Conservation (phyloP, 345 rosid species). For the Syzygium aqueum region DNA sequence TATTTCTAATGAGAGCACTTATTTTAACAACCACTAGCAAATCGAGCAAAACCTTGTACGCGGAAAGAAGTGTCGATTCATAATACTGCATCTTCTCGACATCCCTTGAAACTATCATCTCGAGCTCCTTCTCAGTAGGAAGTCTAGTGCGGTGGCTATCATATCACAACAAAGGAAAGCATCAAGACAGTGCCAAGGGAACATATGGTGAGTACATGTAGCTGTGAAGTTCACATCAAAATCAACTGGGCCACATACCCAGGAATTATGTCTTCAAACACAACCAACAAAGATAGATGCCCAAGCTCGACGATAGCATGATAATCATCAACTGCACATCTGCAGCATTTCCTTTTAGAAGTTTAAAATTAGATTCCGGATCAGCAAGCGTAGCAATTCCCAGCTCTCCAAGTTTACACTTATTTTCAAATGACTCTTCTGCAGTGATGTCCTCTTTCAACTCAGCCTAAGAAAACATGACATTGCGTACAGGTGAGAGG, state of each 20-base stretch:
- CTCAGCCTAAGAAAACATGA: conserved; percentile 45
- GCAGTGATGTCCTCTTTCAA: conserved; percentile 78
- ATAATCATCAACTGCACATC: conserved; percentile 40
- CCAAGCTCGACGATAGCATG: conserved; percentile 61
- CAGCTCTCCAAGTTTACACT: conserved; percentile 61
- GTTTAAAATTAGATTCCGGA: conserved; percentile 63
- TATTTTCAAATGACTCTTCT: conserved; percentile 57
- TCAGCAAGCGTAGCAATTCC: conserved; percentile 52
- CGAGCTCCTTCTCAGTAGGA: conserved; percentile 10
- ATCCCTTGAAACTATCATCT: conserved; percentile 94
- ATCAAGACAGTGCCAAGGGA: too few relatives aligned
- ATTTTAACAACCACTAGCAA: neutral
- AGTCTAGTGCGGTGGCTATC: too few relatives aligned
- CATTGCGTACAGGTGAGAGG: neutral
- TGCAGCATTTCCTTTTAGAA: conserved; percentile 61
- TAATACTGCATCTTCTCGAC: conserved; percentile 75
- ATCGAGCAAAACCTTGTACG: conserved; percentile 53
- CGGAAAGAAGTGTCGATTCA: conserved; percentile 71
- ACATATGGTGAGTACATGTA: too few relatives aligned
- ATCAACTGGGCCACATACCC: too few relatives aligned
- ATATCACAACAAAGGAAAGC: too few relatives aligned
- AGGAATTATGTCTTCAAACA: conserved; percentile 45
- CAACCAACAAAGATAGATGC: conserved; percentile 73
- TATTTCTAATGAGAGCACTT: too few relatives aligned
- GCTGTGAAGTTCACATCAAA: too few relatives aligned